Evolutionary conservation across 257 asterid species (phyloP), one percentile per base, ranked within the genome.

Genomic region (Oldenlandia corymbosa): DNA sequence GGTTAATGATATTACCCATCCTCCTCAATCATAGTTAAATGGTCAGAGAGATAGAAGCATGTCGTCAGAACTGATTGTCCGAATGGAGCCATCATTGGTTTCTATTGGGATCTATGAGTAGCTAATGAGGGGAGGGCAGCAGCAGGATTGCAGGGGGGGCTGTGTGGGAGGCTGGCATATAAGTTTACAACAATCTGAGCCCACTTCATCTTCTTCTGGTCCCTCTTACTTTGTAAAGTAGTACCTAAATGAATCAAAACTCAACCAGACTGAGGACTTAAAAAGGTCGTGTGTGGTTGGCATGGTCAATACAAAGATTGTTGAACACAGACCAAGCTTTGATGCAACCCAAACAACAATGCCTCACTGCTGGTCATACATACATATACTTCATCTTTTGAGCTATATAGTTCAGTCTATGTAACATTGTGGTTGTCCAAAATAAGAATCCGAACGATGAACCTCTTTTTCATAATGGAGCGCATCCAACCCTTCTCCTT

Each of bases 91-190:
- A 65, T 65, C 53, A 65, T 64, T 64, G 28, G 5, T 32, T 10
- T 37, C 37, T 5, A 32, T 64, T 50, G 56, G 26, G 68, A 50
- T 71, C 50, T 32, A 7, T n/a, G n/a, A n/a, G n/a, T n/a, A n/a
- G n/a, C n/a, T n/a, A n/a, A n/a, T n/a, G n/a, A n/a, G n/a, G n/a
- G n/a, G n/a, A n/a, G n/a, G n/a, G n/a, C n/a, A n/a, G n/a, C 23
- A 50, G 67, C 26, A 1, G 43, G n/a, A 41, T 54, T 10, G 23
- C n/a, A 34, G n/a, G 47, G 63, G 31, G 7, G 5, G 75, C 63
- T 69, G 11, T 32, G 75, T 58, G 58, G 71, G 61, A 64, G 75
- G 71, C 71, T 24, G 67, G 71, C 75, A 71, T 59, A 65, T 57
- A 66, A 70, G 60, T 47, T 60, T 56, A 61, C 39, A 51, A 47